Base-by-base conservation (phyloP, 495 filamentous ascomycete species). In the Podospora pseudopauciseta region DNA sequence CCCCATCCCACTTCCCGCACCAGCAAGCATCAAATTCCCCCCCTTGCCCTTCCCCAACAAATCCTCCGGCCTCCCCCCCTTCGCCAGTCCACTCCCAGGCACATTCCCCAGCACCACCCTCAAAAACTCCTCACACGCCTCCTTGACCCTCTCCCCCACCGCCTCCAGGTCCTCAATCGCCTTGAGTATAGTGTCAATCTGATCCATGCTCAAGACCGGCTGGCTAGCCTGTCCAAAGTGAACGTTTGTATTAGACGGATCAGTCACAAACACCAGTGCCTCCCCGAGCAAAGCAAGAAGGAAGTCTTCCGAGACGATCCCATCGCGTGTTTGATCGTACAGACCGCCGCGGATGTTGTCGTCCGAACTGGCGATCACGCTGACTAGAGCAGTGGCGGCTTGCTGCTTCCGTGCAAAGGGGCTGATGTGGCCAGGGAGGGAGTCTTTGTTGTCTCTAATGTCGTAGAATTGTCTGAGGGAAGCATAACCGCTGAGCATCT, bases 311-410 rank as follows among this genome's bases (percentile, higher is more conserved):
- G 89, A 89, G 26, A 97, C 89, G 18, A 95, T 90, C 1, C 90
- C 87, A 69, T 90, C 91, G 19, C 90, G 85, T 28, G 85, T 81
- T 39, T 90, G 89, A 74, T 97, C 93, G 73, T 90, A 94, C 1
- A 97, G 82, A 18, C 94, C 93, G 62, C 93, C 94, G 66, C 90
- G 89, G 73, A 97, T 96, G 71, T 91, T 93, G 76, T 96, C 92
- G 59, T 89, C 88, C 3, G 93, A 91, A 76, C 92, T 95, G 61
- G 86, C 82, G 73, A 96, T 91, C 62, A 95, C 88, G 11, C 90
- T 90, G 27, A 91, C 80, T 39, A 97, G 81, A n/a, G 89, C 88
- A 30, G 86, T 80, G 0, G 88, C 89, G 23, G 92, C 92, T 67
- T 87, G 87, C 61, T 83, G 83, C 67, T 87, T 89, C 44, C 90